Evolutionary conservation across 2,329 filamentous ascomycete genomes (phyloP).

Genomic region (Didymella arachidicola): DNA sequence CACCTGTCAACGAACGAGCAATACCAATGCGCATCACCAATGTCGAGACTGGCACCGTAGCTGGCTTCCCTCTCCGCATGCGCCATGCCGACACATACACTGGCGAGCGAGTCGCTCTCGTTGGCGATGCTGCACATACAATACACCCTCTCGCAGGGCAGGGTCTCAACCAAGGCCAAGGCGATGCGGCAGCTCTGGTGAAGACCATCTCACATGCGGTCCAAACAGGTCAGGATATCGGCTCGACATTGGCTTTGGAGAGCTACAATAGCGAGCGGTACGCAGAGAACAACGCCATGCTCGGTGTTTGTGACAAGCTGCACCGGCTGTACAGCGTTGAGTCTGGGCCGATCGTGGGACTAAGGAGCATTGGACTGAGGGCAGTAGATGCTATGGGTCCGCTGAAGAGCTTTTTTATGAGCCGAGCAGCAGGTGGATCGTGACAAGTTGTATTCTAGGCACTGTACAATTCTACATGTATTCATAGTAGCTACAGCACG

Average conservation of each 20-base stretch:
- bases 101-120: constrained; percentile 85
- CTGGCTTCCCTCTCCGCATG: constrained; percentile 89
- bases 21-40: constrained; percentile 72
- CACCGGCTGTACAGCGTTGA: constrained; percentile 90
- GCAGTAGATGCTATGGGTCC: constrained; percentile 77
- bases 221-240: constrained; percentile 85
- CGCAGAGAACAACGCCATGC: constrained; percentile 76
- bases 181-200: constrained; percentile 81
- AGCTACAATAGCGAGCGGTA: constrained; percentile 83
- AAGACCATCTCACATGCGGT: constrained; percentile 79
- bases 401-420: constrained; percentile 88
- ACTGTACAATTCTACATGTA: constrained; percentile 25
- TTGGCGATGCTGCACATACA: constrained; percentile 95
- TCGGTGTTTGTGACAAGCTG: constrained; percentile 85
- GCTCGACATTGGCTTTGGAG: constrained; percentile 78
- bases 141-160: constrained; percentile 94
- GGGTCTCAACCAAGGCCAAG: constrained; percentile 91
- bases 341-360: constrained; percentile 78
- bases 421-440: constrained; percentile 59
- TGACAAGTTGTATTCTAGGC: constrained; percentile 22
- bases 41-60: constrained; percentile 80
- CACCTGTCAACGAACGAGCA: constrained; percentile 55
- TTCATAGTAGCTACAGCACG: constrained; percentile 5
- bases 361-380: constrained; percentile 77
- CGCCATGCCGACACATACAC: constrained; percentile 95